Conservation (phyloP, 1,284 basidiomycete species). For the Ustilago xerochloae region DNA sequence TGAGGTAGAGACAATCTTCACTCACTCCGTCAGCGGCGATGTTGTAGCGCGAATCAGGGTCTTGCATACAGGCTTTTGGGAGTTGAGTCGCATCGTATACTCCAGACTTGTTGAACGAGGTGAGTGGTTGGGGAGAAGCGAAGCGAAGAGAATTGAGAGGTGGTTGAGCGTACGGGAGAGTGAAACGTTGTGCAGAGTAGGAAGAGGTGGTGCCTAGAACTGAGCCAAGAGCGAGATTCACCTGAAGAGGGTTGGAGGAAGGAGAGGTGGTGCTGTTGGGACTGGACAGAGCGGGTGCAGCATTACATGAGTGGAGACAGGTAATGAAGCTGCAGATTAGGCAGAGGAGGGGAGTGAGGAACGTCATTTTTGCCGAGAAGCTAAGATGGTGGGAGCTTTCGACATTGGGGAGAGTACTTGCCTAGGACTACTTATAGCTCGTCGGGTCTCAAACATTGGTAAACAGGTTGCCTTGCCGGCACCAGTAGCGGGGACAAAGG, state of each 20-base stretch:
- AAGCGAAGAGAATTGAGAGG: conserved; percentile 51
- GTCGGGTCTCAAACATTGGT: too few species aligned
- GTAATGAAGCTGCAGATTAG: conserved; percentile 29
- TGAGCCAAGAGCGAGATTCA: conserved; percentile 15
- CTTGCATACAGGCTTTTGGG: conserved; percentile 45
- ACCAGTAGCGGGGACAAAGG: too few species aligned
- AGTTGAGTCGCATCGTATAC: conserved; percentile 37
- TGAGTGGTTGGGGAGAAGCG: conserved; percentile 40
- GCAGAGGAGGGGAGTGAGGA: conserved; percentile 14
- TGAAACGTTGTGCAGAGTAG: conserved; percentile 42
- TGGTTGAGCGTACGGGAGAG: conserved; percentile 50
- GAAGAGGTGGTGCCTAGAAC: conserved; percentile 8
- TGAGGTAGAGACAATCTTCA: conserved; percentile 60
- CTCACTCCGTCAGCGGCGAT: conserved; percentile 20
- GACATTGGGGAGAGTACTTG: not conserved
- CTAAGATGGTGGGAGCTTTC: not conserved
- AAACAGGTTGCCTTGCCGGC: too few species aligned
- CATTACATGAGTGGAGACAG: conserved; percentile 9
- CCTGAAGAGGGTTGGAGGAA: conserved; percentile 8
- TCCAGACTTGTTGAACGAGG: conserved; percentile 5
- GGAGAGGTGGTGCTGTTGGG: conserved; percentile 4
- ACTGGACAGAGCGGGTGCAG: conserved; percentile 1
- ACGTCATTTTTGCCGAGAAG: conserved; percentile 1
- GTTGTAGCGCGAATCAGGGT: conserved; percentile 19
- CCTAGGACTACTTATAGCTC: too few species aligned